Evolutionary conservation across 2,329 filamentous ascomycete species (phyloP).

Genomic region (Xylaria multiplex): DNA sequence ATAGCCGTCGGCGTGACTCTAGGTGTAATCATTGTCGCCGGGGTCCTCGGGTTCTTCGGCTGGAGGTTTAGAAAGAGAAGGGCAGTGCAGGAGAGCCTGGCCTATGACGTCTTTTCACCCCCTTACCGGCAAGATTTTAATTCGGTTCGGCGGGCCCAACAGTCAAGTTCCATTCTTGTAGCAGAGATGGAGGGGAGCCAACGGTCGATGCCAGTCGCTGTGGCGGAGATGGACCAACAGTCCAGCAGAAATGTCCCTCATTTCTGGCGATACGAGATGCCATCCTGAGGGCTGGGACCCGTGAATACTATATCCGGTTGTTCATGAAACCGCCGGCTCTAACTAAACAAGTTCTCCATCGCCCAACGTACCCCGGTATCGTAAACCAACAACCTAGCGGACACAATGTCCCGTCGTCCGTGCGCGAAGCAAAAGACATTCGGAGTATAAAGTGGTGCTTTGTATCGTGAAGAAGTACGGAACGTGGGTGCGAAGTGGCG

Average conservation of each 20-base stretch:
- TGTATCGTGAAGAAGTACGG: not conserved
- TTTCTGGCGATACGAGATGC: not conserved
- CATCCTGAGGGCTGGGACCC: not conserved
- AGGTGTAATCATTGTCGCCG: not conserved
- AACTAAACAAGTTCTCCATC: no score
- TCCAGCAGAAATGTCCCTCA: no score
- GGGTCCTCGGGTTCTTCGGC: not conserved
- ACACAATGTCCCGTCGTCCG: no score
- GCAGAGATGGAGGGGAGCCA: not conserved
- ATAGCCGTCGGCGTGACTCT: conserved; percentile 1
- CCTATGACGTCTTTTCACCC: not conserved
- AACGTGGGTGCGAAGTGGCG: not conserved
- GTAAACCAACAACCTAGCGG: no score
- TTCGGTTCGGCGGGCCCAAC: not conserved
- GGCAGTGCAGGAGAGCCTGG: not conserved
- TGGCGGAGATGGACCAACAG: not conserved
- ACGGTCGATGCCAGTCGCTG: not conserved
- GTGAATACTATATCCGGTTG: no score
- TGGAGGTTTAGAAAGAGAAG: not conserved
- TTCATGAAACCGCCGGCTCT: no score
- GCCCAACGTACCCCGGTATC: no score
- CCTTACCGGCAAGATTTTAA: not conserved
- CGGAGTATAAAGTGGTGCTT: not conserved
- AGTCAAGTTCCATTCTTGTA: not conserved
- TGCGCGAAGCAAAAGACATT: no score